Evolutionary conservation across 2,329 filamentous ascomycete species (phyloP).

Genomic region (Coniochaeta hoffmannii): DNA sequence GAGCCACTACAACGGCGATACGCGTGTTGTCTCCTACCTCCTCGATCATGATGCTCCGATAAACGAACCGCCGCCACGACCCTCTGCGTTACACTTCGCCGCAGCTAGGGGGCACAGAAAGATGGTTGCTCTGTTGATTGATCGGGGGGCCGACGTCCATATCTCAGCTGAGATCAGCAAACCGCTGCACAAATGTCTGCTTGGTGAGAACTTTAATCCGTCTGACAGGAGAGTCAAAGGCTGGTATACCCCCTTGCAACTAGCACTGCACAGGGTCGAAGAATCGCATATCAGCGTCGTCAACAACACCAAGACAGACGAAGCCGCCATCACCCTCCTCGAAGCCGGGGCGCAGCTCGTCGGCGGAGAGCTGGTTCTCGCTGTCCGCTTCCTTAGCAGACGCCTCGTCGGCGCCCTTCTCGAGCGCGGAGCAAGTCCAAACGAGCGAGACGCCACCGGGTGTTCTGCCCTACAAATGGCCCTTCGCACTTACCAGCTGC

Average conservation of each 20-base stretch:
- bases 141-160: background rate
- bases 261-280: background rate
- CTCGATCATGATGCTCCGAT: background rate
- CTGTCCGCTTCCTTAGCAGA: background rate
- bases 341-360: background rate
- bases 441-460: background rate
- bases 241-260: background rate
- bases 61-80: background rate
- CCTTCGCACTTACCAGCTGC: background rate
- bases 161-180: background rate
- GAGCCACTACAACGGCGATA: background rate
- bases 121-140: background rate
- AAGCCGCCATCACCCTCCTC: background rate
- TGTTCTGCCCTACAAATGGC: background rate
- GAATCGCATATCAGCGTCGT: background rate
- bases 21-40: background rate
- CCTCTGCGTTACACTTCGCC: background rate
- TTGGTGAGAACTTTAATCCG: background rate
- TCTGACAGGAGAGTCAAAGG: background rate
- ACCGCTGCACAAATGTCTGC: background rate
- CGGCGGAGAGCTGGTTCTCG: background rate
- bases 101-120: background rate
- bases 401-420: background rate
- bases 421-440: background rate
- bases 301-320: background rate